Base-by-base conservation (phyloP, 768 basidiomycete genomes). In the Lactifluus echinatus region DNA sequence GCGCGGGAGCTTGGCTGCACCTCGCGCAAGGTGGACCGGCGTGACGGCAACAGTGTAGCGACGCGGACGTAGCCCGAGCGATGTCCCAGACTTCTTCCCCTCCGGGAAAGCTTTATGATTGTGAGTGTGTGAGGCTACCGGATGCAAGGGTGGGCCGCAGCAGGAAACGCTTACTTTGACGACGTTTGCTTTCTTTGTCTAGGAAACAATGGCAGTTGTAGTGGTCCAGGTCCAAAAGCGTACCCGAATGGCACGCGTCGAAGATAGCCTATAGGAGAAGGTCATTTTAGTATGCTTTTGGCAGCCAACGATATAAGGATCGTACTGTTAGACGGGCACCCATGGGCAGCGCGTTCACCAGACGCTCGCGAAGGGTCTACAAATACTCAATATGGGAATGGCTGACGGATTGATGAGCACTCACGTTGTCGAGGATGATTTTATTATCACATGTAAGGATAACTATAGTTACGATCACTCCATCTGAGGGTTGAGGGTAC, bases 201-300 rank as follows among this genome's bases (percentile, higher is more conserved):
- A 34, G 39, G 26, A 46, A 44, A 12, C 17, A 39, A 17, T 59
- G 62, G 23, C 64, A 63, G 1, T 39, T 33, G 43, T 65, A 63
- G 29, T 65, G 60, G n/a, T 49, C 46, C 44, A 66, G 48, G 31
- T 61, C 64, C 0, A 66, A 52, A 14, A 66, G 26, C 0, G 64
- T 56, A 2, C 65, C 64, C 0, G 64, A 65, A 50, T 65, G 60
- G 37, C 65, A 66, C 1, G 65, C 45, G 36, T 66, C 65, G 11
- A 63, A 34, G 48, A 65, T 59, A 8, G 60, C 64, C 64, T 65
- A 48, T 3, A 40, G 21, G 21, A 53, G 2, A n/a, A 7, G 5
- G 29, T n/a, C 26, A 54, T 39, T 28, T 28, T 17, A 40, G 8
- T 1, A 24, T 10, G 17, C 21, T 33, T 6, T 6, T 19, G 26